Percentiles rank a stretch among this genome's conserved stretches.
These are phyloP conservation scores for Candida takata DNA, from an alignment of 805 yeast species.

Conservation along the genomic window DNA sequence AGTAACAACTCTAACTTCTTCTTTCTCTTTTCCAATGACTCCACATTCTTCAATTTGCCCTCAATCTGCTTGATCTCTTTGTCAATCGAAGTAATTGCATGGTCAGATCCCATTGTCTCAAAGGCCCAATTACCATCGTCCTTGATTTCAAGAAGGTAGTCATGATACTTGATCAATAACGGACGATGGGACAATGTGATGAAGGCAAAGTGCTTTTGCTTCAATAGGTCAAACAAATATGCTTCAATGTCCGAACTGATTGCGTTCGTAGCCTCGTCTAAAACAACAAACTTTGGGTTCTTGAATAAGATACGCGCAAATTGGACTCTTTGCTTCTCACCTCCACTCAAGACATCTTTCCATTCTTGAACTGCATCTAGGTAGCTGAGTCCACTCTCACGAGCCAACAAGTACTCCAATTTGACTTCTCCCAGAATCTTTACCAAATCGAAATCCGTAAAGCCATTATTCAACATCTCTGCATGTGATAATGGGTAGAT, in stretches of 20 bases:
- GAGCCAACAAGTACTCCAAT: conserved; percentile 67
- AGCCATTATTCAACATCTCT: conserved; percentile 69
- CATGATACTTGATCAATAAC: conserved; percentile 77
- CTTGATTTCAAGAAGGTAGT: conserved; percentile 61
- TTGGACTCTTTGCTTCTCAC: conserved; percentile 86
- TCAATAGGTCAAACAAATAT: conserved; percentile 68
- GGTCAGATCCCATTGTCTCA: conserved; percentile 59
- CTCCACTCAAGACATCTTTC: conserved; percentile 94
- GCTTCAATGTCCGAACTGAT: conserved; percentile 88
- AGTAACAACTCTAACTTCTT: conserved; percentile 40
- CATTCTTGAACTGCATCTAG: conserved; percentile 52
- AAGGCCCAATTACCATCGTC: conserved; percentile 51
- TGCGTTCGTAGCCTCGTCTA: conserved; percentile 94
- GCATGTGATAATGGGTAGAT: conserved; percentile 77
- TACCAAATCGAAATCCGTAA: conserved; percentile 60
- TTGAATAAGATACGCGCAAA: conserved; percentile 82
- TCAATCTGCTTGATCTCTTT: conserved; percentile 68
- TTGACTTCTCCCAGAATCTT: conserved; percentile 69
- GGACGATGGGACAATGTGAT: conserved; percentile 83
- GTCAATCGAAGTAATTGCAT: conserved; percentile 61
- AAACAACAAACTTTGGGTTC: conserved; percentile 70
- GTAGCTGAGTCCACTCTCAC: conserved; percentile 46
- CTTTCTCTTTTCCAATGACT: conserved; percentile 53
- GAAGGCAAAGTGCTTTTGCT: conserved; percentile 61
- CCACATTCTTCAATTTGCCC: conserved; percentile 50